Base-by-base conservation (phyloP, 73 alveolate species). In the Blepharisma stoltei region DNA sequence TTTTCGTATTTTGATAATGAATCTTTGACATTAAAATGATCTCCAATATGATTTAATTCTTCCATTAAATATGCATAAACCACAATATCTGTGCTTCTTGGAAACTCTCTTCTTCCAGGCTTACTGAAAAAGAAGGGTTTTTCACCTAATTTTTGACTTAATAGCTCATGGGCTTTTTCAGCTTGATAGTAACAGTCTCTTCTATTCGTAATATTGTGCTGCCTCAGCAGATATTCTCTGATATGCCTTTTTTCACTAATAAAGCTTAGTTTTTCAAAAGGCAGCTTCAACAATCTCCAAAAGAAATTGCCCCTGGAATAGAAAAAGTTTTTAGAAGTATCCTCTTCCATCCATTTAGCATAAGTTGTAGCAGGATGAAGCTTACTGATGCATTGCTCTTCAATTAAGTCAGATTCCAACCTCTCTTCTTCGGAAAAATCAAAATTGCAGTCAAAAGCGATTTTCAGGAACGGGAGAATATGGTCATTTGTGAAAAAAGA, bases 121-220 rank as follows among this genome's bases (percentile, higher is more conserved):
- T 60, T 25, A 60, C 73, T 60, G 49, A 60, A 20, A 60, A 60
- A 60, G 46, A 60, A 60, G 46, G 37, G n/a, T 60, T 60, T 60
- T 60, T 60, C 73, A 2, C 73, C 73, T 20, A 60, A 25, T 9
- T 14, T 18, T 18, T n/a, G 38, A 60, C 73, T 60, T 9, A 60
- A 25, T 0, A 9, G 14, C 73, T 18, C 37, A 60, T 60, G 46
- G 18, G 46, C 73, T 38, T 18, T n/a, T 60, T 60, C 45, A 25
- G 48, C 37, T 60, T 60, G 14, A 9, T 60, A 14, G 2, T 14
- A 60, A 60, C 46, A n/a, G 14, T 25, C 49, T 60, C 18, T 9
- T 14, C 18, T 38, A 60, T 11, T 18, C 2, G 11, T 38, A 60
- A 60, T 60, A 14, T 8, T 14, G 46, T 18, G 45, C 18, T 60